A percentile compares a stretch with the other conserved stretches of the same genome.
phyloP scores from a whole-genome alignment of 768 basidiomycete species.

The Suillus subaureus region DNA sequence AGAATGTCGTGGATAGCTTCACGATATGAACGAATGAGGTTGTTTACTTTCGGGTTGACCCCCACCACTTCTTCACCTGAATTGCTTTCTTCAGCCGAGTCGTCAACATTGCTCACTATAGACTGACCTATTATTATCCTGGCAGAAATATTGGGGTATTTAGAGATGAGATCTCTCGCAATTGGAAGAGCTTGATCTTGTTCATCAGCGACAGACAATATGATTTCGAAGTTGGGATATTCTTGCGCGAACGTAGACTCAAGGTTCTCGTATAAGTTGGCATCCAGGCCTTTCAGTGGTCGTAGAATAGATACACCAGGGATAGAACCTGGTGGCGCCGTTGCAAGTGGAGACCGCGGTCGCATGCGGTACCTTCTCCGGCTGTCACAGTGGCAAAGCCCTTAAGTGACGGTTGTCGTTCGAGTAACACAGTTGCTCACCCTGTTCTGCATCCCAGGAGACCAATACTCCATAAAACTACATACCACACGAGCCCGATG shows the following conservation, averaged over 20 bases:
- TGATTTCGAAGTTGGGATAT: constrained; percentile 89
- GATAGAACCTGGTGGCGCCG: constrained; percentile 45
- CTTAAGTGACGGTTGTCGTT: background rate
- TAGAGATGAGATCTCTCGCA: constrained; percentile 72
- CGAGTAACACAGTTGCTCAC: constrained; percentile 45
- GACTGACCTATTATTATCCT: constrained; percentile 66
- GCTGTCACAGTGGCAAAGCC: constrained; percentile 41
- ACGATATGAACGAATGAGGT: constrained; percentile 83
- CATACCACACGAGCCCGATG: constrained; percentile 62
- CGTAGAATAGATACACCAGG: constrained; percentile 95
- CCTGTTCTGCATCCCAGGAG: constrained; percentile 69
- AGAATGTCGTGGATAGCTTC: constrained; percentile 85
- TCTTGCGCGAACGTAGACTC: constrained; percentile 92
- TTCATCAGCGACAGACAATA: constrained; percentile 89
- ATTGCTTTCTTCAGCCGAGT: constrained; percentile 6
- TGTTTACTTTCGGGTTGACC: constrained; percentile 97
- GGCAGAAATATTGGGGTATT: constrained; percentile 77
- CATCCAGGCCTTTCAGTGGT: constrained; percentile 92
- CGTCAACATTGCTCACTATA: constrained; percentile 2
- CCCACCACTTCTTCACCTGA: constrained; percentile 84
- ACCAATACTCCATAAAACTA: constrained; percentile 62
- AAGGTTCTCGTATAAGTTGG: constrained; percentile 94
- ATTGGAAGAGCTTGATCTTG: constrained; percentile 87
- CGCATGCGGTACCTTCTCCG: constrained; percentile 74
- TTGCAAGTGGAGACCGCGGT: constrained; percentile 60